phyloP scores from a whole-genome alignment of 192 early-diverging fungal genomes.

The Helicostylum pulchrum region DNA sequence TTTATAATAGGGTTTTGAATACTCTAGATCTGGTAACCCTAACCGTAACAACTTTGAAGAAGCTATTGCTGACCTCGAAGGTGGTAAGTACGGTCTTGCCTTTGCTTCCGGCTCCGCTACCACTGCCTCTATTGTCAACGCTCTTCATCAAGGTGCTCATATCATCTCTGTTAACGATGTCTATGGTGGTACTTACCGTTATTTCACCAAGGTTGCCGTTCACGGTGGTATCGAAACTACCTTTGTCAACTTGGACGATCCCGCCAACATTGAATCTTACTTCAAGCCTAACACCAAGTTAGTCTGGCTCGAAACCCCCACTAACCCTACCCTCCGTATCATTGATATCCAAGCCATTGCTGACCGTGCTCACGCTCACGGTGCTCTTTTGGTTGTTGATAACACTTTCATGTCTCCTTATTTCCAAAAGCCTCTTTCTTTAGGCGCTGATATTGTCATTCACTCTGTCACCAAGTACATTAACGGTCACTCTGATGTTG shows the following conservation, averaged over 20 bases:
- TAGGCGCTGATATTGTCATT: slow-evolving; percentile 97
- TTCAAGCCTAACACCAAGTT: slow-evolving; percentile 76
- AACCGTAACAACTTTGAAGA: slow-evolving; percentile 73
- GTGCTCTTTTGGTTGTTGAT: slow-evolving; percentile 72
- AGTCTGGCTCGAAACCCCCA: slow-evolving; percentile 86
- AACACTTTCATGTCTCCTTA: slow-evolving; percentile 88
- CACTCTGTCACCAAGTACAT: slow-evolving; percentile 99
- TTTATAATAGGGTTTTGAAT: slow-evolving; percentile 61
- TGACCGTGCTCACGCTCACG: slow-evolving; percentile 57
- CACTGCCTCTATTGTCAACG: slow-evolving; percentile 77
- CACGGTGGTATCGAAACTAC: slow-evolving; percentile 62
- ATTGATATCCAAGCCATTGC: slow-evolving; percentile 76
- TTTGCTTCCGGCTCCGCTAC: slow-evolving; percentile 83
- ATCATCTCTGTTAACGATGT: slow-evolving; percentile 87
- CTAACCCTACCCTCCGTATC: slow-evolving; percentile 81
- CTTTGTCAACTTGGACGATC: slow-evolving; percentile 77
- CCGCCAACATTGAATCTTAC: slow-evolving; percentile 56
- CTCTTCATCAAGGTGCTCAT: slow-evolving; percentile 67
- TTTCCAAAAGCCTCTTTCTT: slow-evolving; percentile 84
- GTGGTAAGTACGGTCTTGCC: slow-evolving; percentile 81
- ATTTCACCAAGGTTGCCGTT: slow-evolving; percentile 79
- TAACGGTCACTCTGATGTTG: slow-evolving; percentile 98
- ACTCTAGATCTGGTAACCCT: slow-evolving; percentile 81
- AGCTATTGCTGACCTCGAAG: slow-evolving; percentile 90
- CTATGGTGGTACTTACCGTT: slow-evolving; percentile 88